phyloP scores from a whole-genome alignment of 2,329 filamentous ascomycete genomes.

The Colletotrichum sp. region DNA sequence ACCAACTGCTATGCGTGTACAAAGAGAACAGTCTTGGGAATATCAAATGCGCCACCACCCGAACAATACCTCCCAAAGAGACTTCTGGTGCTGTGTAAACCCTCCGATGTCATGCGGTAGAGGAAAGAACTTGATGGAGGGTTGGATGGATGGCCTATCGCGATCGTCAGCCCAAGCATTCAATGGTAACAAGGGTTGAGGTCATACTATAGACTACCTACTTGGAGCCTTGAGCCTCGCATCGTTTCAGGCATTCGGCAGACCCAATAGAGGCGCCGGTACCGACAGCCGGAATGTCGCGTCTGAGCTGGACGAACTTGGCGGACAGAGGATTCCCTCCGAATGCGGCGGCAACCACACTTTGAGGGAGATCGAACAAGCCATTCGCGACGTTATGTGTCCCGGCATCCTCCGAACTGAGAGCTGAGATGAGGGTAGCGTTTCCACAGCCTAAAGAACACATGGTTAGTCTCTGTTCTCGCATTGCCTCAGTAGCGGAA shows the following conservation, averaged over 20 bases:
- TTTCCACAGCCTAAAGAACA: conserved; percentile 45
- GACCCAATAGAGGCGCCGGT: conserved; percentile 22
- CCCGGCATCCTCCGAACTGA: conserved; percentile 54
- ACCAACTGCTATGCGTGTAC: background rate
- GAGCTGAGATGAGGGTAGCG: conserved; percentile 52
- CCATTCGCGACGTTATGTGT: conserved; percentile 51
- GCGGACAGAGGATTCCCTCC: conserved; percentile 29
- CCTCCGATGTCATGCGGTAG: background rate
- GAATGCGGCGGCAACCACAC: conserved; percentile 47
- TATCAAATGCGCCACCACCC: background rate
- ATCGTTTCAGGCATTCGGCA: conserved; percentile 17
- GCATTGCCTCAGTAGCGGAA: background rate
- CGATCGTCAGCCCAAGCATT: background rate
- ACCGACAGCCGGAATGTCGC: conserved; percentile 22
- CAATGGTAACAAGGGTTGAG: background rate
- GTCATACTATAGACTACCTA: background rate
- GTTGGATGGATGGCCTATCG: background rate
- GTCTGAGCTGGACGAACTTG: conserved; percentile 25
- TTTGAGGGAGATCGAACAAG: conserved; percentile 43
- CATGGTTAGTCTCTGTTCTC: background rate
- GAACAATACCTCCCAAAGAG: background rate
- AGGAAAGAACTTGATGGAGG: background rate
- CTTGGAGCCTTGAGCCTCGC: background rate
- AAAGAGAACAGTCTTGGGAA: background rate
- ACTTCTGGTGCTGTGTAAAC: background rate